These are phyloP conservation scores for Lactuca sativa DNA, from an alignment of 129 eudicot species.

Conservation along the genomic window DNA sequence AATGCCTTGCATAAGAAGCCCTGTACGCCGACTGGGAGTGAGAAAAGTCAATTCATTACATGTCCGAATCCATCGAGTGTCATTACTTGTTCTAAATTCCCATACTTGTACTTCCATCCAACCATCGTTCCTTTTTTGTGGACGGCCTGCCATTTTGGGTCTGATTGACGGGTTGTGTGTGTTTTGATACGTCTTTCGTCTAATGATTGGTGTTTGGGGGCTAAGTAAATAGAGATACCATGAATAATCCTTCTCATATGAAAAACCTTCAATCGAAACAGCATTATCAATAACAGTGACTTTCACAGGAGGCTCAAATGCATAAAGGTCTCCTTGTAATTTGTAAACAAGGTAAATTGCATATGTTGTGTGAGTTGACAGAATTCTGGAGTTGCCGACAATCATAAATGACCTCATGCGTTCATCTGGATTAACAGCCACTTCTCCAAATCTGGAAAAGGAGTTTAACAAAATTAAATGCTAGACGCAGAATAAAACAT, in stretches of 20 bases:
- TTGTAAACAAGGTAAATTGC: conserved; percentile 11
- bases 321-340: neutral
- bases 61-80: too few relatives aligned
- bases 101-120: conserved; percentile 24
- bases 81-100: neutral
- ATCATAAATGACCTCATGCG: neutral
- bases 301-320: neutral
- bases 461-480: too few relatives aligned
- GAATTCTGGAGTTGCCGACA: neutral
- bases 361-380: conserved; percentile 1
- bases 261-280: too few relatives aligned
- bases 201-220: conserved; percentile 12
- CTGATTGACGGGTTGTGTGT: too few relatives aligned
- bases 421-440: too few relatives aligned
- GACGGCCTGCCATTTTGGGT: neutral
- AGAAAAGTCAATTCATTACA: neutral
- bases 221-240: neutral
- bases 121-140: conserved; percentile 14
- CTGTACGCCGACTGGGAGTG: neutral
- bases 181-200: neutral
- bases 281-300: neutral
- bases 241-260: too few relatives aligned
- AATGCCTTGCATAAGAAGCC: neutral
- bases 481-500: too few relatives aligned
- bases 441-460: too few relatives aligned